These are phyloP conservation scores for Xylaria arbuscula DNA, from an alignment of 2,329 filamentous ascomycete genomes.

Conservation along the genomic window DNA sequence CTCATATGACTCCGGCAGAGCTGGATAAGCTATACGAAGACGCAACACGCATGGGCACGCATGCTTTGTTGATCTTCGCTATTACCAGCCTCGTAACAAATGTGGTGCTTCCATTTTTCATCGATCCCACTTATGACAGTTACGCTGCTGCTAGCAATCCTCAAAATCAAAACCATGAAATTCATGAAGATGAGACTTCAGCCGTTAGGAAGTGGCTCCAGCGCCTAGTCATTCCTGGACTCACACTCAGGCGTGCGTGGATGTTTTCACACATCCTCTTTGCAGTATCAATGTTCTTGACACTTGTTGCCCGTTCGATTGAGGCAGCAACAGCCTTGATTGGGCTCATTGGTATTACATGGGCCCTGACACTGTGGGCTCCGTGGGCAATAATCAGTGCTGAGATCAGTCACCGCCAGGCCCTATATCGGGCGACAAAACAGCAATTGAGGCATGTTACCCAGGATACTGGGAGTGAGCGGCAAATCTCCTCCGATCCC, in stretches of 20 bases:
- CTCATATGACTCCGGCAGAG: constrained; percentile 79
- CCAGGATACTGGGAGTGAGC: constrained; percentile 36
- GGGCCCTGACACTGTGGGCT: constrained; percentile 93
- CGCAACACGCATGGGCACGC: constrained; percentile 87
- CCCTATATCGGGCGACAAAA: constrained; percentile 58
- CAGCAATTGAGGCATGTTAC: constrained; percentile 48
- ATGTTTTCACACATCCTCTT: constrained; percentile 87
- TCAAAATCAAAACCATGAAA: constrained; percentile 36
- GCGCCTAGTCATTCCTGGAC: constrained; percentile 77
- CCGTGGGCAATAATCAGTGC: constrained; percentile 95
- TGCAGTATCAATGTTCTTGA: constrained; percentile 81
- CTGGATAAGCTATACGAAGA: constrained; percentile 84
- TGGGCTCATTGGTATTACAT: constrained; percentile 85
- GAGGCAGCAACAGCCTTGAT: constrained; percentile 80
- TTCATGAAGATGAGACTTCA: constrained; percentile 50
- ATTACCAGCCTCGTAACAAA: constrained; percentile 85
- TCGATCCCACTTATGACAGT: constrained; percentile 80
- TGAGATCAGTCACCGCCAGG: constrained; percentile 87
- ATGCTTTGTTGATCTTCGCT: constrained; percentile 89
- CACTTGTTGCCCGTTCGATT: constrained; percentile 79
- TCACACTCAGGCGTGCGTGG: constrained; percentile 92
- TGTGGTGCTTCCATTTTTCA: constrained; percentile 84
- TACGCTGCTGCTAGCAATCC: constrained; percentile 53
- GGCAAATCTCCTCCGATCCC: constrained; percentile 39
- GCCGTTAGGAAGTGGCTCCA: constrained; percentile 62